These are phyloP conservation scores for Chaetomiaceae sp. DNA, from an alignment of 2,329 filamentous ascomycete genomes.

Conservation along the genomic window DNA sequence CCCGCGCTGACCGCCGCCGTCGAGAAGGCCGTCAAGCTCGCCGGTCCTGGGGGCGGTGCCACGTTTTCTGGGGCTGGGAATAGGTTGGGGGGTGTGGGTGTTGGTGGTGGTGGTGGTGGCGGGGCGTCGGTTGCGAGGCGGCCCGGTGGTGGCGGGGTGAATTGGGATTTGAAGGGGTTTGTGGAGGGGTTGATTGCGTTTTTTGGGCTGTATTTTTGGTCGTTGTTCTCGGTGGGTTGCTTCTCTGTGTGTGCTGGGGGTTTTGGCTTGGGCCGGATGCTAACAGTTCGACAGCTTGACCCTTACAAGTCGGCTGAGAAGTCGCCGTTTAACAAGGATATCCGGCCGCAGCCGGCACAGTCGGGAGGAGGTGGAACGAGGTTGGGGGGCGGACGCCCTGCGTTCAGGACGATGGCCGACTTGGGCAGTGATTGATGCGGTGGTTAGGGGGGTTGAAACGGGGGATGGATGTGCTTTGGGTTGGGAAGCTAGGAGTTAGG, in stretches of 20 bases:
- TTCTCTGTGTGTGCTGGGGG: neutral
- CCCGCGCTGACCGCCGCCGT: slow-evolving; percentile 71
- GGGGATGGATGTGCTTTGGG: neutral
- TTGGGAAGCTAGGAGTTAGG: slow-evolving; percentile 5
- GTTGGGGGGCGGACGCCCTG: slow-evolving; percentile 31
- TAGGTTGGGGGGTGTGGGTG: slow-evolving; percentile 46
- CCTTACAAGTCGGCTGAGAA: slow-evolving; percentile 57
- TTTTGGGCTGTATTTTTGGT: slow-evolving; percentile 57
- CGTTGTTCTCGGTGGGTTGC: slow-evolving; percentile 54
- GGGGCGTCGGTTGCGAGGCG: slow-evolving; percentile 4
- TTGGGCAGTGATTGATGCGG: slow-evolving; percentile 30
- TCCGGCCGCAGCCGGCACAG: slow-evolving; percentile 27
- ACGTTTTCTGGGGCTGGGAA: slow-evolving; percentile 52
- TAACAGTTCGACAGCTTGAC: slow-evolving; percentile 46
- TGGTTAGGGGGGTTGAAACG: neutral
- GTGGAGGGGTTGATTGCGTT: slow-evolving; percentile 50
- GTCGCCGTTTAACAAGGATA: slow-evolving; percentile 54
- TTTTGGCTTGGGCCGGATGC: neutral
- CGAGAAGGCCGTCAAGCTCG: slow-evolving; percentile 60
- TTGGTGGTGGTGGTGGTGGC: slow-evolving; percentile 16
- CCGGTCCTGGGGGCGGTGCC: slow-evolving; percentile 37
- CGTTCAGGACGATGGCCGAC: slow-evolving; percentile 52
- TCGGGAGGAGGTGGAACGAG: slow-evolving; percentile 18
- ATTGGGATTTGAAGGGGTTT: slow-evolving; percentile 38
- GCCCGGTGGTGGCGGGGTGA: neutral